Percentiles rank a stretch among this genome's conserved stretches.
Evolutionary conservation across 768 basidiomycete species (phyloP).

Genomic region (Lentinula sp.): DNA sequence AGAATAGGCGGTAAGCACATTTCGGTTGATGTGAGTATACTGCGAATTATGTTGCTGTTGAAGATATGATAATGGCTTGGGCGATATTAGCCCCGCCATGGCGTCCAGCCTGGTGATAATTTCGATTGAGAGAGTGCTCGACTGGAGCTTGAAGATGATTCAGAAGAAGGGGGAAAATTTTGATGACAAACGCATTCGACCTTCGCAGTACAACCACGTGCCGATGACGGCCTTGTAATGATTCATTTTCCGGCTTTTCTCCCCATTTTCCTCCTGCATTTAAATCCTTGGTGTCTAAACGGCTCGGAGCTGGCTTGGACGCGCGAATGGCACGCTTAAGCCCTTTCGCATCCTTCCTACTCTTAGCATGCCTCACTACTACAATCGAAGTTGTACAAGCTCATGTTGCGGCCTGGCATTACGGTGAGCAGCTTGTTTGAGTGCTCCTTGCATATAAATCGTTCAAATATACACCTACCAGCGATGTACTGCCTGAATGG

Average conservation of each 20-base stretch:
- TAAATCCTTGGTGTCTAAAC: too few species aligned
- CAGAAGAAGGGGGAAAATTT: neutral
- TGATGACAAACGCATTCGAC: neutral
- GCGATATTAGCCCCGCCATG: constrained; percentile 62
- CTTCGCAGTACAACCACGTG: neutral
- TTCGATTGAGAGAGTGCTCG: neutral
- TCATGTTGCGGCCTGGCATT: constrained; percentile 10
- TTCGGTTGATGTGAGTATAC: constrained; percentile 40
- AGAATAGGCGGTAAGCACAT: constrained; percentile 43
- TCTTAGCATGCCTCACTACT: neutral
- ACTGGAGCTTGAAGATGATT: neutral
- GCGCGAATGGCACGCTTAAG: neutral
- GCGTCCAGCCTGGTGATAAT: constrained; percentile 6
- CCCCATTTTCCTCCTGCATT: too few species aligned
- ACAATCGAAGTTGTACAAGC: neutral
- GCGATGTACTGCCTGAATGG: constrained; percentile 11
- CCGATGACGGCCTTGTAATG: neutral
- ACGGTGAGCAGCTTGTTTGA: neutral
- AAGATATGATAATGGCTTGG: constrained; percentile 57
- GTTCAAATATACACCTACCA: neutral
- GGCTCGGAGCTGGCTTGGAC: neutral
- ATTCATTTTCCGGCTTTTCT: too few species aligned
- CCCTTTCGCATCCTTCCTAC: neutral
- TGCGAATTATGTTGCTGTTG: constrained; percentile 45
- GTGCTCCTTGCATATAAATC: neutral